Evolutionary conservation across 352 stramenopile genomes (phyloP), one percentile per base, ranked within the genome.

Genomic region (Phytophthora lateralis): DNA sequence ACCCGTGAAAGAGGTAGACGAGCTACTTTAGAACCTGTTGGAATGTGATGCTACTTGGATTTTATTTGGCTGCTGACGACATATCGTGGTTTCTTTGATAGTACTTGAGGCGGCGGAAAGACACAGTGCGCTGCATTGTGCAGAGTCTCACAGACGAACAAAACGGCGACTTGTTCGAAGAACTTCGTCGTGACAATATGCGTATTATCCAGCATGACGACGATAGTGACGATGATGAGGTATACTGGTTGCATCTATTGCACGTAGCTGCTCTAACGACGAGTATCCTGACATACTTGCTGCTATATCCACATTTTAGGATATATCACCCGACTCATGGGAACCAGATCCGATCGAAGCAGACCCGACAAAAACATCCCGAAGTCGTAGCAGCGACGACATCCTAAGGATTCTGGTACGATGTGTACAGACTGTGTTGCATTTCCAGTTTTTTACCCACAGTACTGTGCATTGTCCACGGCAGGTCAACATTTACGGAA

Each of bases 81-180:
- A 4, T 38, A 9, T 24, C 10, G 15, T 50, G n/a, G 8, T 48
- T 41, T 2, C 24, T 18, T 38, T 51, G 5, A 37, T 26, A 91
- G 60, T 99, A 99, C 71, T 76, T 99, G 18, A 80, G 89, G 27
- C 79, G 91, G 38, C 79, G 97, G 15, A 89, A 96, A 56, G 97
- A 99, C 76, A 99, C 97, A 0, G 93, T 99, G 54, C 89, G 97
- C 20, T 99, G 96, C 71, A 99, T 99, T 51, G 97, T 99, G 21
- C 76, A 82, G 44, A 97, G 84, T 47, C 78, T 98, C 14, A 97
- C 90, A 0, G 91, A 94, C 45, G 83, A 94, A 34, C 60, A 95
- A 57, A 90, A 96, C 32, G 90, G 93, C 26, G 96, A 99, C 41
- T 82, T 99, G 21, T 98, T 98, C 49, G 90, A 98, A 71, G 96